Evolutionary conservation across 2,329 filamentous ascomycete genomes (phyloP).

Genomic region (Neonectria coccinea): DNA sequence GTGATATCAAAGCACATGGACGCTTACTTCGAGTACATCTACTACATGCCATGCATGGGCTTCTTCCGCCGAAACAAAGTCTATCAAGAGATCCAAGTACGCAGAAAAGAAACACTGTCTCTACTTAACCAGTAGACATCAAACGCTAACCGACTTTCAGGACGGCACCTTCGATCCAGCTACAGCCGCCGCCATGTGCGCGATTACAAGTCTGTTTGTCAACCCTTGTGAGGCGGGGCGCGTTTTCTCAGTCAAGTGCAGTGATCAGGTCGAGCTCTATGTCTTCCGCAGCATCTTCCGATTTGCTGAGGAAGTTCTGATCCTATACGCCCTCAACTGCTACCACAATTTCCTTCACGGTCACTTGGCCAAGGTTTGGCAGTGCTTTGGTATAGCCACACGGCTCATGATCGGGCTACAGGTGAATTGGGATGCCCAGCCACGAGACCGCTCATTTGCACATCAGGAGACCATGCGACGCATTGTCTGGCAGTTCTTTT

Average conservation of each 20-base stretch:
- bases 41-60: constrained; percentile 54
- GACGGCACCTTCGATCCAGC: constrained; percentile 51
- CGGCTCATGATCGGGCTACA: constrained; percentile 54
- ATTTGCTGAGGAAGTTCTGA: constrained; percentile 50
- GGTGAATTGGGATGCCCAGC: constrained; percentile 53
- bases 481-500: constrained; percentile 54
- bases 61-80: constrained; percentile 53
- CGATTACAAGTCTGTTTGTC: constrained; percentile 53
- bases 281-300: constrained; percentile 56
- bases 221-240: constrained; percentile 48
- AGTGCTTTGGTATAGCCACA: constrained; percentile 52
- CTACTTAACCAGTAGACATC: background rate
- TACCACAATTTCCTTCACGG: constrained; percentile 53
- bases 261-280: constrained; percentile 54
- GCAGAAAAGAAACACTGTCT: background rate
- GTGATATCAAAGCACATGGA: constrained; percentile 53
- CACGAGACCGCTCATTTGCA: constrained; percentile 47
- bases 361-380: constrained; percentile 55
- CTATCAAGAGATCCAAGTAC: constrained; percentile 52
- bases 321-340: constrained; percentile 52
- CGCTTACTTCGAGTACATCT: constrained; percentile 54
- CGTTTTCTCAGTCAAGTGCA: constrained; percentile 54
- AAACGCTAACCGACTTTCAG: constrained; percentile 25
- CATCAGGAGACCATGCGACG: constrained; percentile 53
- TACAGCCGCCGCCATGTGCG: constrained; percentile 54